Base-by-base conservation (phyloP, 192 early-diverging fungal genomes). In the Radiomyces spectabilis region DNA sequence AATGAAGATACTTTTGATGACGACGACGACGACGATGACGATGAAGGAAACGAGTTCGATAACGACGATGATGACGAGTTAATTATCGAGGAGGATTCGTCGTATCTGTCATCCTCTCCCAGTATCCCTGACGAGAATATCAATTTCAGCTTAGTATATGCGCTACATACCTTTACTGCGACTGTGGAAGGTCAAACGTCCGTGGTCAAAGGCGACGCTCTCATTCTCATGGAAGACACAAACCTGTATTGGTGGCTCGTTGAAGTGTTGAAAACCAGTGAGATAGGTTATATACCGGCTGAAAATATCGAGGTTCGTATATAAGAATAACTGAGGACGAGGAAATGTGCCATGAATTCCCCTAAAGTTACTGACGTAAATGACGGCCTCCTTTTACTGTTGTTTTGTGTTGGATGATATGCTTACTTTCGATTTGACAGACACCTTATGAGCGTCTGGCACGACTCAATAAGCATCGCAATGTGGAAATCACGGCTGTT, bases 281-380 rank as follows among this genome's bases (percentile, higher is more conserved):
- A 82, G 67, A 82, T 91, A 57, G 89, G 89, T 12, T 91, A 91
- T 65, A 87, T 91, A 35, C 89, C 89, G 18, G 89, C 89, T 2
- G 89, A 91, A 60, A 89, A 91, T 58, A 81, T 91, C 41, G 88
- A 91, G 65, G 82, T 85, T 52, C n/a, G n/a, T n/a, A n/a, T n/a
- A n/a, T n/a, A n/a, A n/a, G n/a, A n/a, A n/a, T n/a, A n/a, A n/a
- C n/a, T n/a, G n/a, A n/a, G n/a, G n/a, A n/a, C n/a, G n/a, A n/a
- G n/a, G n/a, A n/a, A n/a, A n/a, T n/a, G n/a, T n/a, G n/a, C n/a
- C n/a, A n/a, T n/a, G n/a, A n/a, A n/a, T n/a, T n/a, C n/a, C n/a
- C n/a, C n/a, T n/a, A n/a, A n/a, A n/a, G n/a, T n/a, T n/a, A n/a
- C n/a, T n/a, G n/a, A n/a, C n/a, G n/a, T n/a, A n/a, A n/a, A n/a